Base-by-base conservation (phyloP, 129 eudicot genomes). In the Solidago caesia region DNA sequence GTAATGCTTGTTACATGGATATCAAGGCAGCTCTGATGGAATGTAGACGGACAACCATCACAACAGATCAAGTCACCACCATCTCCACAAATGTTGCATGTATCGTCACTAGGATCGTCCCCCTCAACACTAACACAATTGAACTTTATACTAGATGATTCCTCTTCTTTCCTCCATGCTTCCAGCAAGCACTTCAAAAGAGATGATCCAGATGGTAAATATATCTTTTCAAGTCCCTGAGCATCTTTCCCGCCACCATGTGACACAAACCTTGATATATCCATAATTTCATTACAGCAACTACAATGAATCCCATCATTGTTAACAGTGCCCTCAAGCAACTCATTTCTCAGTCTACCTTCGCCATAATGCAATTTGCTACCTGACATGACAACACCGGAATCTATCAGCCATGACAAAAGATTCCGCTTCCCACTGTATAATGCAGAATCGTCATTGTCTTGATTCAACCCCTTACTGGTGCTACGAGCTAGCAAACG, bases 11-110 rank as follows among this genome's bases (percentile, higher is more conserved):
- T 79, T 90, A 94, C 99, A 80, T 88, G 75, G 44, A 91, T 82
- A 81, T 74, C 81, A 29, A 88, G 82, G 83, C 99, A 94, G 85
- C 84, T 81, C 44, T 85, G 85, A 74, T 94, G 97, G 63, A 94
- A 94, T n/a, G 99, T 91, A 15, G 99, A 91, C 7, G 99, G 99
- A 66, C 99, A 94, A 59, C 96, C 81, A 77, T 94, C 99, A 77
- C 99, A 94, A 68, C 99, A 94, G 58, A 91, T 82, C 85, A 94
- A 84, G 67, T 94, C 84, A 44, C 99, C 99, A 64, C 99, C 99
- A 84, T 94, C 99, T 57, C 91, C 99, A 53, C 99, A 94, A 33
- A 90, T 80, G 71, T 85, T 89, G 78, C 99, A 94, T 5, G 99
- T 94, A 68, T 94, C 99, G 80, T 94, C 99, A 79, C 88, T 88